A percentile compares a stretch with the other conserved stretches of the same genome.
Evolutionary conservation across 345 rosid genomes (phyloP).

Genomic region (Cochlearia excelsa): DNA sequence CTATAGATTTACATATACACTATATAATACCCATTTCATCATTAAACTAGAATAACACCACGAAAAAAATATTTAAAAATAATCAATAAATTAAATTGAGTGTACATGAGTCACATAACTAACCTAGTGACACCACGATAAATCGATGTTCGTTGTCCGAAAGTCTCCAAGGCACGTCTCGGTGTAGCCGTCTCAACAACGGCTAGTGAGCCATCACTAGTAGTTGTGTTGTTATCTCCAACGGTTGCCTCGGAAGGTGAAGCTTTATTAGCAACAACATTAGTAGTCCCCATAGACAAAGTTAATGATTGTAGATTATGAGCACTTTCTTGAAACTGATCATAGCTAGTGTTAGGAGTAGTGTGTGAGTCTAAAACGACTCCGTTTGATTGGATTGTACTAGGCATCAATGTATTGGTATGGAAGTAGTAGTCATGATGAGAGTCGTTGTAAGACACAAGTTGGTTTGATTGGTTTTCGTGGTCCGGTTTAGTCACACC

Average conservation of each 20-base stretch:
- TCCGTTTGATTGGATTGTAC: constrained; percentile 42
- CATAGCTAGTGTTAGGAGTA: constrained; percentile 44
- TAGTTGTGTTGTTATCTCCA: constrained; percentile 27
- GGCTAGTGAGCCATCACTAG: constrained; percentile 48
- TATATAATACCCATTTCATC: constrained; percentile 4
- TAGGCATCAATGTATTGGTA: constrained; percentile 48
- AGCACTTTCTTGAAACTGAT: constrained; percentile 68
- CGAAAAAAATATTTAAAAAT: no score
- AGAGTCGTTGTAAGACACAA: constrained; percentile 63
- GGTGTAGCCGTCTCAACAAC: constrained; percentile 58
- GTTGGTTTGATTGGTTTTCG: constrained; percentile 55
- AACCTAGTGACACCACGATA: constrained; percentile 98
- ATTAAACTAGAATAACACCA: not conserved
- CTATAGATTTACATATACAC: constrained; percentile 13
- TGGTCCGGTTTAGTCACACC: constrained; percentile 82
- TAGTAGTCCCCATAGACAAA: constrained; percentile 77
- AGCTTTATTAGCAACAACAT: constrained; percentile 23
- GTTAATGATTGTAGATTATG: constrained; percentile 79
- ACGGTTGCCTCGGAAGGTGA: constrained; percentile 48
- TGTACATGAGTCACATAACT: not conserved
- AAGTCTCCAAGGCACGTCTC: constrained; percentile 82
- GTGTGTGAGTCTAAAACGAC: constrained; percentile 29
- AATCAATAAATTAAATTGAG: not conserved
- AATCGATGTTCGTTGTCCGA: constrained; percentile 96
- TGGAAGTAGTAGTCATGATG: constrained; percentile 43